Evolutionary conservation across 2,329 filamentous ascomycete species (phyloP).

Genomic region (Seiridium unicorne): DNA sequence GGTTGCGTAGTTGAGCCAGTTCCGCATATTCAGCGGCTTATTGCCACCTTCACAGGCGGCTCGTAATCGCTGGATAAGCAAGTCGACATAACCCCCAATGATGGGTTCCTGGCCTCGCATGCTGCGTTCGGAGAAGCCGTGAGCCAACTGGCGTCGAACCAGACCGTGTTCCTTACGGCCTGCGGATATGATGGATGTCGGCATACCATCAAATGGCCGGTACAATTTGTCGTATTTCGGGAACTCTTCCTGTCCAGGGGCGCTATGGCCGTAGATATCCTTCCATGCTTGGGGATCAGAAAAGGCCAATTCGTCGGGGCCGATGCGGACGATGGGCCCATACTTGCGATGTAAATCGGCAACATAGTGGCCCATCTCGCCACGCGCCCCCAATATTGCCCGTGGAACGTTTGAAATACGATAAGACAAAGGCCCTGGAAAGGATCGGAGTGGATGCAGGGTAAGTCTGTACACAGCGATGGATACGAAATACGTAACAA

Average conservation of each 20-base stretch:
- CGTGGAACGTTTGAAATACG: conserved; percentile 21
- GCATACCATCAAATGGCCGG: conserved; percentile 17
- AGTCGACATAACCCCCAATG: conserved; percentile 35
- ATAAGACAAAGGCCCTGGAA: conserved; percentile 26
- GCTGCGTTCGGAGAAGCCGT: conserved; percentile 36
- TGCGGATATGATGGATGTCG: conserved; percentile 28
- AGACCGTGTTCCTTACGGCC: conserved; percentile 30
- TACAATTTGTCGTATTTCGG: conserved; percentile 28
- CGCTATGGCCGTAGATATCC: conserved; percentile 38
- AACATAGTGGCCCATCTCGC: conserved; percentile 22
- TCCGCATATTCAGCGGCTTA: conserved; percentile 27
- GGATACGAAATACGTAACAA: conserved; percentile 15
- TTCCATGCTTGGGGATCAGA: conserved; percentile 35
- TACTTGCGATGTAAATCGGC: conserved; percentile 32
- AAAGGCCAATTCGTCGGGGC: conserved; percentile 40
- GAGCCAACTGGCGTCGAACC: conserved; percentile 33
- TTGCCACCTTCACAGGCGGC: conserved; percentile 19
- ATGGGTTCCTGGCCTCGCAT: conserved; percentile 40
- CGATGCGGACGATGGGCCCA: conserved; percentile 38
- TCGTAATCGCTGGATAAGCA: conserved; percentile 28
- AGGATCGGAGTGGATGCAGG: conserved; percentile 23
- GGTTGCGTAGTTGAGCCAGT: conserved; percentile 38
- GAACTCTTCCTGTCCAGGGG: conserved; percentile 25
- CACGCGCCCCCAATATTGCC: conserved; percentile 18
- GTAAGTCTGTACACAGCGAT: conserved; percentile 23